These are phyloP conservation scores for Venturia asperata DNA, from an alignment of 2,329 filamentous ascomycete species.

Conservation along the genomic window DNA sequence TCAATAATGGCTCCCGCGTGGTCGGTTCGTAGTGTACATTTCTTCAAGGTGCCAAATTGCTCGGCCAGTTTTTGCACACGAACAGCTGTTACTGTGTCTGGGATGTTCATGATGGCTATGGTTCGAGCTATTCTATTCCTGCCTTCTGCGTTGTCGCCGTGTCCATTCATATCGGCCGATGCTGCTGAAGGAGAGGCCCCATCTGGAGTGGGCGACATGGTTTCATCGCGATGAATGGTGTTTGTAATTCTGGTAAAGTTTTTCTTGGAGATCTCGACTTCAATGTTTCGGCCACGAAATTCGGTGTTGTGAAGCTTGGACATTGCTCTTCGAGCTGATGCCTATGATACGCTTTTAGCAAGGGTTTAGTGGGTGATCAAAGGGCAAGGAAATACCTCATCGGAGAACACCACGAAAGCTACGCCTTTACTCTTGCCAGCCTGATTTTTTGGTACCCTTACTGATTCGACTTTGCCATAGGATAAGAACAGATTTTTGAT, in stretches of 20 bases:
- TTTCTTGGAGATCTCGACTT: conserved; percentile 28
- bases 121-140: conserved; percentile 52
- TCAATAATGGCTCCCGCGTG: conserved; percentile 84
- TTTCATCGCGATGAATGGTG: conserved; percentile 17
- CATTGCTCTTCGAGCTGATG: conserved; percentile 29
- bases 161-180: conserved; percentile 17
- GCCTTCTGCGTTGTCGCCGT: conserved; percentile 21
- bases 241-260: background rate
- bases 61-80: conserved; percentile 69
- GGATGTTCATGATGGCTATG: conserved; percentile 74
- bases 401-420: conserved; percentile 71
- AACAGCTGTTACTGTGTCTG: conserved; percentile 86
- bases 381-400: conserved; percentile 43
- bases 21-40: conserved; percentile 70
- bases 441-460: conserved; percentile 63
- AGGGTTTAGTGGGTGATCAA: background rate
- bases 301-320: conserved; percentile 30
- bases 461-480: conserved; percentile 66
- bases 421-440: conserved; percentile 67
- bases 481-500: conserved; percentile 63
- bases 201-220: conserved; percentile 11
- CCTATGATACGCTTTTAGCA: conserved; percentile 21
- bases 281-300: conserved; percentile 30
- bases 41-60: conserved; percentile 62
- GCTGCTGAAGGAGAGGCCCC: conserved; percentile 28